Evolutionary conservation across 2,329 filamentous ascomycete species (phyloP).

Genomic region (Falciphora oryzae): DNA sequence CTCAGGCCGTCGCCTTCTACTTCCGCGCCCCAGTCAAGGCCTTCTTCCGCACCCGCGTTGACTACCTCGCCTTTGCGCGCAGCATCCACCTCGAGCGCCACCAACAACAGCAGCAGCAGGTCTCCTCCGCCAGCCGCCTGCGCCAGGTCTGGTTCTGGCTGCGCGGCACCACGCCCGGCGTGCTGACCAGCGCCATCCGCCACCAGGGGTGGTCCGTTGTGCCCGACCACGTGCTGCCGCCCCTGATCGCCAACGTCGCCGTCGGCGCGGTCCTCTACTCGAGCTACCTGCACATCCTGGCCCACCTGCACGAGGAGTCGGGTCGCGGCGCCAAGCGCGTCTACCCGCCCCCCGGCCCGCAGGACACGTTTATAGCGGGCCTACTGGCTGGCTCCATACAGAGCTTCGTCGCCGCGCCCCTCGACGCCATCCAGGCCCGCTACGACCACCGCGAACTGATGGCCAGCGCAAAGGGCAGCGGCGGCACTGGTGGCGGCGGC

Average conservation of each 20-base stretch:
- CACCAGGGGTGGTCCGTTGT: conserved; percentile 70
- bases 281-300: conserved; percentile 66
- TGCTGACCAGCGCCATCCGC: conserved; percentile 60
- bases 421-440: conserved; percentile 69
- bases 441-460: conserved; percentile 53
- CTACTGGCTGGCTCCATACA: conserved; percentile 64
- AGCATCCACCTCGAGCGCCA: conserved; percentile 39
- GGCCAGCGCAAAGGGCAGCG: conserved; percentile 25
- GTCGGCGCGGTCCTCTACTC: conserved; percentile 73
- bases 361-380: conserved; percentile 63
- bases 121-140: conserved; percentile 19
- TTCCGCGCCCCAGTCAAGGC: conserved; percentile 88
- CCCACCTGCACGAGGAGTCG: conserved; percentile 59
- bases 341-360: conserved; percentile 61
- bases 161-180: conserved; percentile 61
- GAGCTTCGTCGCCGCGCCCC: conserved; percentile 65
- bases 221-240: conserved; percentile 71
- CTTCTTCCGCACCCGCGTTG: conserved; percentile 85
- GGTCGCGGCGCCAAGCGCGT: conserved; percentile 50
- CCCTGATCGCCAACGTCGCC: conserved; percentile 66
- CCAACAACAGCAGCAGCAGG: conserved; percentile 16
- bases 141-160: conserved; percentile 43
- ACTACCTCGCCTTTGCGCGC: conserved; percentile 63
- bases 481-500: conserved; percentile 18
- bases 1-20: conserved; percentile 82